Conservation (phyloP, 1,284 basidiomycete genomes). For the Moniliophthora roreri region DNA sequence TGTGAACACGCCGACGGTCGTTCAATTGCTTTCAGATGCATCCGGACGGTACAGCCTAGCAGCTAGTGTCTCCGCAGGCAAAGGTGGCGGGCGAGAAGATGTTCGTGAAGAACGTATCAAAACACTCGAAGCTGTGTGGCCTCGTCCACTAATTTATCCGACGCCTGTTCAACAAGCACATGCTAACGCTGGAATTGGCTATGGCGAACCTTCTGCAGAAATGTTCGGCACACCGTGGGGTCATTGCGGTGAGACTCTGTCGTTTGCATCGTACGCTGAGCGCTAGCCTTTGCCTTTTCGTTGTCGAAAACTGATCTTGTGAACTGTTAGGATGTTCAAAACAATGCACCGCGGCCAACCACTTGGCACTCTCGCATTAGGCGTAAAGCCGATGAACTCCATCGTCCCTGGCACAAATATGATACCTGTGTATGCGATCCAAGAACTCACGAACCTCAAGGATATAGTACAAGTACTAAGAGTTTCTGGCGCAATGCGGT, state of each 20-base stretch:
- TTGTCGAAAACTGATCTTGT: background rate
- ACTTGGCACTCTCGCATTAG: conserved; percentile 16
- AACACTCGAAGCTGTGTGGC: conserved; percentile 13
- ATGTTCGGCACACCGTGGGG: conserved; percentile 21
- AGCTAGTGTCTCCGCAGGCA: conserved; percentile 18
- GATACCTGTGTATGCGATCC: conserved; percentile 16
- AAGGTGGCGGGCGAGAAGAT: conserved; percentile 16
- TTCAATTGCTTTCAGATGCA: conserved; percentile 15
- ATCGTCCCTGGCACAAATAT: conserved; percentile 14
- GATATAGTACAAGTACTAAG: conserved; percentile 18
- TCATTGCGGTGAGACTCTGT: conserved; percentile 19
- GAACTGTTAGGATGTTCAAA: conserved; percentile 13
- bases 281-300: background rate
- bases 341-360: conserved; percentile 11
- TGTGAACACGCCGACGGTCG: conserved; percentile 22
- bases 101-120: conserved; percentile 13
- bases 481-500: conserved; percentile 16
- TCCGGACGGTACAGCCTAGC: conserved; percentile 15
- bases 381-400: conserved; percentile 20
- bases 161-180: conserved; percentile 19
- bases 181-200: conserved; percentile 12
- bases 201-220: conserved; percentile 13
- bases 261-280: conserved; percentile 17
- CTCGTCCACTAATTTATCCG: conserved; percentile 9
- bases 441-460: conserved; percentile 4